A percentile compares a stretch with the other conserved stretches of the same genome.
phyloP scores from a whole-genome alignment of 257 asterid genomes.

The Striga asiatica region DNA sequence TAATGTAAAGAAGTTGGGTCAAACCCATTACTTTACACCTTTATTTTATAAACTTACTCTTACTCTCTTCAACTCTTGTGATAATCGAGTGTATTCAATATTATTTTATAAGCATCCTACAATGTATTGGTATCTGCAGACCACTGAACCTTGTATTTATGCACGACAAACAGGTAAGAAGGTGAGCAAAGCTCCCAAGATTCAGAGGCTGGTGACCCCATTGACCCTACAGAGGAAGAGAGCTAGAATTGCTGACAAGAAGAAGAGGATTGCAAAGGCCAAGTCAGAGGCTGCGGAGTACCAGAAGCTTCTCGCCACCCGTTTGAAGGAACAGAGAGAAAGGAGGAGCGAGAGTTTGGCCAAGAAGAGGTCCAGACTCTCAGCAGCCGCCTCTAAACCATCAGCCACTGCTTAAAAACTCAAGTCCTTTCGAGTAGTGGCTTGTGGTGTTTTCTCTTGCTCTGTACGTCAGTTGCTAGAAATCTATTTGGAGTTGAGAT shows the following conservation, averaged over 20 bases:
- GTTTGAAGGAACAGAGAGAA: conserved; percentile 75
- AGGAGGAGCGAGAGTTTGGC: conserved; percentile 71
- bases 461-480: too few relatives aligned
- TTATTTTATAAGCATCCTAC: too few relatives aligned
- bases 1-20: too few relatives aligned
- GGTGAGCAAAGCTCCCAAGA: conserved; percentile 71
- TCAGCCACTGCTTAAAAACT: conserved; percentile 34
- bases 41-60: too few relatives aligned
- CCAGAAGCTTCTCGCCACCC: conserved; percentile 61
- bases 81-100: not conserved
- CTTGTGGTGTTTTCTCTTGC: too few relatives aligned
- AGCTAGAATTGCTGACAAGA: conserved; percentile 63
- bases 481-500: conserved; percentile 8
- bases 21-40: too few relatives aligned
- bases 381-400: conserved; percentile 47
- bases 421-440: too few relatives aligned
- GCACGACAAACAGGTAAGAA: conserved; percentile 35
- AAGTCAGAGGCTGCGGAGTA: conserved; percentile 66
- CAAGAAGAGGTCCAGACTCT: conserved; percentile 61
- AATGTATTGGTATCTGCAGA: too few relatives aligned
- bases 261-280: conserved; percentile 69
- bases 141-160: too few relatives aligned
- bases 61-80: not conserved
- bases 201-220: conserved; percentile 84
- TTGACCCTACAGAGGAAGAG: conserved; percentile 73